Evolutionary conservation across 345 rosid species (phyloP), one percentile per base, ranked within the genome.

Genomic region (Streptanthus diversifolius): DNA sequence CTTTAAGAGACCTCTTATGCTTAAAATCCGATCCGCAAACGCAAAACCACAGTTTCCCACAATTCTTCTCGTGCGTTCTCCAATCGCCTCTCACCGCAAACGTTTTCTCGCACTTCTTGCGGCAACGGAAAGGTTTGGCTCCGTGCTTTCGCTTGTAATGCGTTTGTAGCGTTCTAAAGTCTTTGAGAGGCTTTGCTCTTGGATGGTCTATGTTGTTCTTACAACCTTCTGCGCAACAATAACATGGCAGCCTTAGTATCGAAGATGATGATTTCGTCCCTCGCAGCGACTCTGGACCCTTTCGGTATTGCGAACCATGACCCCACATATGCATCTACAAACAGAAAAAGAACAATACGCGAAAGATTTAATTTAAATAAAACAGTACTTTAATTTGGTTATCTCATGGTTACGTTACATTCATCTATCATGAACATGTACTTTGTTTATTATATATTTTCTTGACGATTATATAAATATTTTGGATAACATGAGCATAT

Each of bases 261-360:
- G 85, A 95, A 66, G 88, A 84, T 59, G 89, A 80, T 10, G 90
- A 82, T 70, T 87, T 90, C 29, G 86, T 83, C 67, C 96, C 97
- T 63, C 88, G 80, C 25, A 91, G 77, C 1, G 96, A 86, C 57
- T 91, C 95, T 2, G 95, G 87, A 18, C 97, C 95, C 69, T 86
- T 91, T 55, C 95, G 77, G 79, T 91, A 91, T 77, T 91, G 90
- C 21, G 93, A 89, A 25, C 97, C 97, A 78, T 91, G 97, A 39
- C 96, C 96, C 97, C 97, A 91, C 97, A 89, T 87, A 75, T 91
- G 97, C 97, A 91, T 91, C 96, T 91, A 45, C 71, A n/a, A n/a
- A n/a, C n/a, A 55, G 2, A 37, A 40, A 29, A 10, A 36, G 3
- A 44, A 44, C 32, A 68, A 53, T 32, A 49, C 17, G 35, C 69